Base-by-base conservation (phyloP, 768 basidiomycete species). In the Termitomyces sp. region DNA sequence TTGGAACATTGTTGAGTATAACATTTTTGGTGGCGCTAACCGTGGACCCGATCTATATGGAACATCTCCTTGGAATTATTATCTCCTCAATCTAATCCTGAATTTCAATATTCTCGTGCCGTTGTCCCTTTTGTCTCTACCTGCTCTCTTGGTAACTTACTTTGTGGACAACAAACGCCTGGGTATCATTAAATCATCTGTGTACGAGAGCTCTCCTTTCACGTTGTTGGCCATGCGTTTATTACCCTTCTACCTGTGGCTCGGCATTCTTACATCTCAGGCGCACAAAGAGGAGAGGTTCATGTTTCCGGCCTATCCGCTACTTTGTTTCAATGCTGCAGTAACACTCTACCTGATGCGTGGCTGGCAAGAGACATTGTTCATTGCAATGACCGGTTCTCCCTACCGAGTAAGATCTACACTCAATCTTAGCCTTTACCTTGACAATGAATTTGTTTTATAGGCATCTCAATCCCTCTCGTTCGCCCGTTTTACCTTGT, bases 211-310 rank as follows among this genome's bases (percentile, higher is more conserved):
- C 67, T 93, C 91, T 18, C 93, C 93, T 0, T 94, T 88, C 67
- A 88, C 82, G 1, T 71, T 93, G 48, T 75, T 98, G 49, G 82
- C 80, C 4, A 71, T 96, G 56, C 82, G 95, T 40, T 77, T 98
- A n/a, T 71, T 81, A n/a, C 94, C 94, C 0, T 77, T 96, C 61
- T 98, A 98, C 73, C 63, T 98, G n/a, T 98, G 97, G 96, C 66
- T 88, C 49, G 82, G 73, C 1, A 88, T 97, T 61, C 75, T 99
- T 64, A 86, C 85, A 4, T 64, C 78, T 3, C 96, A 98, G 74
- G 76, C 89, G 1, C 97, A 99, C 74, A 99, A 99, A 74, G 97
- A 99, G 73, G 97, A 99, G 70, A 82, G 97, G n/a, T 99, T 99
- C 76, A 90, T 98, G 86, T 98, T 88, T 72, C 96, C 97, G 0